Evolutionary conservation across 108 stramenopile species (phyloP).

Genomic region (Conticribra weissflogii): DNA sequence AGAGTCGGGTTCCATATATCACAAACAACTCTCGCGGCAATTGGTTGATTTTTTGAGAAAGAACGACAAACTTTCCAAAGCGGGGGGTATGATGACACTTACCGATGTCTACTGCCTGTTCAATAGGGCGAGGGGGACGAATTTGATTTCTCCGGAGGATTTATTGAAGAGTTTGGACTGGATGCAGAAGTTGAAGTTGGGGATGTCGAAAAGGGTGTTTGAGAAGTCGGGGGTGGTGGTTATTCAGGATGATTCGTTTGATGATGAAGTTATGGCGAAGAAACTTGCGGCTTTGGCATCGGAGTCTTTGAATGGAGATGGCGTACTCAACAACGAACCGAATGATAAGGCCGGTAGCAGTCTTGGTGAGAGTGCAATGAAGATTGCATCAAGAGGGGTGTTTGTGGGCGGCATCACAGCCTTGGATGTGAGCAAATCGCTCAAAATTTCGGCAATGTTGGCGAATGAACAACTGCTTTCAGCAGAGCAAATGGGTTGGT

Average conservation of each 20-base stretch:
- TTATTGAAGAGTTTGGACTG: slow-evolving; percentile 73
- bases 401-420: slow-evolving; percentile 56
- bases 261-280: slow-evolving; percentile 62
- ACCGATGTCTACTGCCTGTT: slow-evolving; percentile 89
- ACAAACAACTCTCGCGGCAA: slow-evolving; percentile 93
- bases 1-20: slow-evolving; percentile 74
- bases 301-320: slow-evolving; percentile 20
- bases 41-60: slow-evolving; percentile 89
- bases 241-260: slow-evolving; percentile 75
- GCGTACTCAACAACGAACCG: not conserved
- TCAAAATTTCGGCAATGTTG: slow-evolving; percentile 76
- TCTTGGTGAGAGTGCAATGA: too few species aligned
- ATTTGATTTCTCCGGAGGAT: slow-evolving; percentile 96
- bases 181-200: slow-evolving; percentile 73
- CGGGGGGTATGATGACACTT: slow-evolving; percentile 76
- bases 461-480: slow-evolving; percentile 84
- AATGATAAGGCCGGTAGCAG: too few species aligned
- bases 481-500: slow-evolving; percentile 76
- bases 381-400: not conserved
- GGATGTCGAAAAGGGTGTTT: slow-evolving; percentile 84
- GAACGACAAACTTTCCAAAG: slow-evolving; percentile 51
- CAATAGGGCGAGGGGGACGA: slow-evolving; percentile 96
- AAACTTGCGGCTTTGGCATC: slow-evolving; percentile 54
- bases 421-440: slow-evolving; percentile 59
- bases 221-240: slow-evolving; percentile 86